Percentiles rank a stretch among this genome's conserved stretches.
Conservation (phyloP, 495 filamentous ascomycete genomes). For the Penicillium goetzii region DNA sequence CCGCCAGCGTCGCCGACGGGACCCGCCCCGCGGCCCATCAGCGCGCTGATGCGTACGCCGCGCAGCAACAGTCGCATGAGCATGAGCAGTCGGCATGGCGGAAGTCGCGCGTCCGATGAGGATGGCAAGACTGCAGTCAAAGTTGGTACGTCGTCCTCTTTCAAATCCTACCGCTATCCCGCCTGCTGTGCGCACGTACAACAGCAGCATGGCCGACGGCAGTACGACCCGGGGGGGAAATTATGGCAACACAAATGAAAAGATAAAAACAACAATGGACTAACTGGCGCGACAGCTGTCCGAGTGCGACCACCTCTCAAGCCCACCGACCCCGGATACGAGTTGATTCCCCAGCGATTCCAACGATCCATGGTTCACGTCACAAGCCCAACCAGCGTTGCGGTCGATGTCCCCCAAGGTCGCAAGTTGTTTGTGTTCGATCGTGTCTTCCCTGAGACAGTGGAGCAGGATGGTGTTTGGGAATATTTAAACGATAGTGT, state of each 20-base stretch:
- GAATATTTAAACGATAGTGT: slow-evolving; percentile 92
- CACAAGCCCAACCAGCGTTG: slow-evolving; percentile 77
- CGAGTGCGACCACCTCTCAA: slow-evolving; percentile 89
- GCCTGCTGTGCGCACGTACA: slow-evolving; percentile 18
- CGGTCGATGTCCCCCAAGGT: slow-evolving; percentile 88
- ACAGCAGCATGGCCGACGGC: slow-evolving; percentile 3
- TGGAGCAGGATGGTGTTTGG: slow-evolving; percentile 90
- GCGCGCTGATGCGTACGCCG: slow-evolving; percentile 79
- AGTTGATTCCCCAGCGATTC: slow-evolving; percentile 93
- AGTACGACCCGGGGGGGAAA: not conserved
- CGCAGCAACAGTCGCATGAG: slow-evolving; percentile 91
- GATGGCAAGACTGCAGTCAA: slow-evolving; percentile 95
- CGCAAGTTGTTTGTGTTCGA: slow-evolving; percentile 96
- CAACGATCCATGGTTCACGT: slow-evolving; percentile 92
- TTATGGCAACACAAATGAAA: not conserved
- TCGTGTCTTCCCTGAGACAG: slow-evolving; percentile 83
- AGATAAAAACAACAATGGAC: slow-evolving; percentile 8
- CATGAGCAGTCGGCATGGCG: slow-evolving; percentile 76
- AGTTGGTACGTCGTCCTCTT: slow-evolving; percentile 79
- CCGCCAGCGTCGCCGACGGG: slow-evolving; percentile 63
- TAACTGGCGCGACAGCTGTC: slow-evolving; percentile 63
- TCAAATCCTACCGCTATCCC: slow-evolving; percentile 14
- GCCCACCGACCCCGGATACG: slow-evolving; percentile 85
- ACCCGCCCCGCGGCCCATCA: slow-evolving; percentile 73
- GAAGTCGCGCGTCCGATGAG: slow-evolving; percentile 90